Base-by-base conservation (phyloP, 371 early-diverging fungal species). In the Actinomucor elegans region DNA sequence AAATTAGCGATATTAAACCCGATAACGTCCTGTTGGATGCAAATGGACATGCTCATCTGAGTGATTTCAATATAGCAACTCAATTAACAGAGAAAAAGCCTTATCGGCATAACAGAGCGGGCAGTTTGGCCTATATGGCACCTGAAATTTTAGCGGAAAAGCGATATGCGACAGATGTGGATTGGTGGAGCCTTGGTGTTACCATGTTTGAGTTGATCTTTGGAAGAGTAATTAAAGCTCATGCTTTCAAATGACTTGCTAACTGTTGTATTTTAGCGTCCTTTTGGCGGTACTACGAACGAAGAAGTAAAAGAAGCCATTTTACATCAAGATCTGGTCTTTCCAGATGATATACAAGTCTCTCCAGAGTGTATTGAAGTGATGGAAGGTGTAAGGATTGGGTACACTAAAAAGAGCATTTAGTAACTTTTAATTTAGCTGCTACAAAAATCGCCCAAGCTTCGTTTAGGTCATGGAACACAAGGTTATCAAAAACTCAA, bases 101-200 rank as follows among this genome's bases (percentile, higher is more conserved):
- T 2, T 52, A 85, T 45, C 70, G 75, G 26, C 59, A 59, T 35
- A 75, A 84, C 27, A 71, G 81, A 23, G 90, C 88, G 24, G 90
- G 90, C 14, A 81, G 84, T 28, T 75, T 84, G 77, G 81, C 84
- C 4, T 87, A 89, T 55, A 84, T 82, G 84, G 79, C 93, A 2
- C 93, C 93, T 1, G 92, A 92, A 55, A 75, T 91, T 3, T 62
- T 93, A 4, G 59, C 59, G 17, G 71, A 82, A 46, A 79, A 82
- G 32, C 87, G 87, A 1, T 91, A 93, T 64, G 64, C 71, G 26
- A 72, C 71, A 28, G 71, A 84, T 0, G 84, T 90, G 1, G 92
- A 97, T 70, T 92, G 93, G 88, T 97, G 96, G 97, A 81, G 87
- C 54, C 59, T 94, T 14, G 96, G 94, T 2, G 85, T 94, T 23